Evolutionary conservation across 768 basidiomycete genomes (phyloP).

Genomic region (Suillus placidus): DNA sequence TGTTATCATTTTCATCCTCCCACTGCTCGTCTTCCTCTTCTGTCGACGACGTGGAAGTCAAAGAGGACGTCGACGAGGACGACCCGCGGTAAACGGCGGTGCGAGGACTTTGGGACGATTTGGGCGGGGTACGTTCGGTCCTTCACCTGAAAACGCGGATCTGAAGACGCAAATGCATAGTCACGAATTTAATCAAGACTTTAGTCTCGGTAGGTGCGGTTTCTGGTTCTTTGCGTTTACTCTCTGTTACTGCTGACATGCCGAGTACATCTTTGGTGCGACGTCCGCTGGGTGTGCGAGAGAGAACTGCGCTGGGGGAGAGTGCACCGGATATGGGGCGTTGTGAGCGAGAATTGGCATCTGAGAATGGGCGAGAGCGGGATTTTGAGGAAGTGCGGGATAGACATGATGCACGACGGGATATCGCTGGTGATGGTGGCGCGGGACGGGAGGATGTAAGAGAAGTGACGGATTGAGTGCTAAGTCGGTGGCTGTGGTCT

Average conservation of each 20-base stretch:
- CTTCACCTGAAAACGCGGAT: slow-evolving; percentile 46
- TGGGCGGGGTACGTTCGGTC: slow-evolving; percentile 42
- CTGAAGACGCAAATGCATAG: slow-evolving; percentile 45
- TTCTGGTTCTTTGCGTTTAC: slow-evolving; percentile 11
- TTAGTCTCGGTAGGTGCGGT: not conserved
- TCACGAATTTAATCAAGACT: slow-evolving; percentile 49
- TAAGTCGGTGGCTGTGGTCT: slow-evolving; percentile 20
- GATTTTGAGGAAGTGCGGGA: slow-evolving; percentile 28
- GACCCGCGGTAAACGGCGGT: slow-evolving; percentile 35
- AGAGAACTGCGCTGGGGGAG: slow-evolving; percentile 6
- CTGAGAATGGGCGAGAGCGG: slow-evolving; percentile 25
- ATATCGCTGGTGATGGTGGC: slow-evolving; percentile 59
- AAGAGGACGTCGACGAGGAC: slow-evolving; percentile 24
- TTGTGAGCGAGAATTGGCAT: slow-evolving; percentile 26
- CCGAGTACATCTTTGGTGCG: slow-evolving; percentile 18
- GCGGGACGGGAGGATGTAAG: slow-evolving; percentile 59
- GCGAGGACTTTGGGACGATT: slow-evolving; percentile 37
- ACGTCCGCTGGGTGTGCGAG: slow-evolving; percentile 22
- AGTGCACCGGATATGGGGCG: slow-evolving; percentile 19
- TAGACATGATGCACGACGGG: slow-evolving; percentile 42
- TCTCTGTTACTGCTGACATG: slow-evolving; percentile 20
- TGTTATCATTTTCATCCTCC: slow-evolving; percentile 31
- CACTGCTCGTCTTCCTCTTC: slow-evolving; percentile 24
- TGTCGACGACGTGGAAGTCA: slow-evolving; percentile 22
- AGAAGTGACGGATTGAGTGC: slow-evolving; percentile 30